Evolutionary conservation across 75 land plant species (phyloP), one percentile per base, ranked within the genome.

Genomic region (Larix kaempferi): DNA sequence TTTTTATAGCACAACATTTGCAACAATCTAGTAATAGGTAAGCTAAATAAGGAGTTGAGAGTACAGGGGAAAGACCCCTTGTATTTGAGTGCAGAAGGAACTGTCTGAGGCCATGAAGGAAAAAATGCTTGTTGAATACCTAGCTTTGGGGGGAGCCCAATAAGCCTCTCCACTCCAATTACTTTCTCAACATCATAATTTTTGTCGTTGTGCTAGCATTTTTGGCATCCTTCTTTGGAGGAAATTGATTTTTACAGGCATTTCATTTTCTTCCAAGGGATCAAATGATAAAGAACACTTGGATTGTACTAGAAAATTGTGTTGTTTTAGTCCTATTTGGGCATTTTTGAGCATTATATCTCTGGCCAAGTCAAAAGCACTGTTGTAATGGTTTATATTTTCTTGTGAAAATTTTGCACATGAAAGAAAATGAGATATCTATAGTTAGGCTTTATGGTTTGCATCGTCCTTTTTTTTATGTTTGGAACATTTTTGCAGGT

Each of bases 51-150:
- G 74, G 74, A 73, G 57, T 26, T 54, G 41, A 21, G 52, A 73
- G 57, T 52, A 49, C 26, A 73, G 56, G 74, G 74, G 74, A 73
- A 25, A 52, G 62, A 62, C 77, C 58, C 84, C 82, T 65, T 73
- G 25, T 79, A 80, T 88, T 81, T 84, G 84, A 74, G 71, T 87
- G 93, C 93, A 91, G 96, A 88, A 84, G 78, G 98, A 95, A 81
- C 86, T 98, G 6, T 98, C 98, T 6, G 93, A 93, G 8, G 35
- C 89, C 7, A 98, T 95, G 98, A 98, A 90, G 87, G 89, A 84
- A 57, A 98, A 98, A 84, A 95, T 98, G 21, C 85, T 98, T 54
- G 96, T 94, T 29, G 99, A 98, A 78, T 95, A 98, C 79, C 86
- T 90, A 77, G 98, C 85, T 6, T 12, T 98, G 74, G 96, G 98